phyloP scores from a whole-genome alignment of 2,329 filamentous ascomycete species.

The Exophiala sp. region DNA sequence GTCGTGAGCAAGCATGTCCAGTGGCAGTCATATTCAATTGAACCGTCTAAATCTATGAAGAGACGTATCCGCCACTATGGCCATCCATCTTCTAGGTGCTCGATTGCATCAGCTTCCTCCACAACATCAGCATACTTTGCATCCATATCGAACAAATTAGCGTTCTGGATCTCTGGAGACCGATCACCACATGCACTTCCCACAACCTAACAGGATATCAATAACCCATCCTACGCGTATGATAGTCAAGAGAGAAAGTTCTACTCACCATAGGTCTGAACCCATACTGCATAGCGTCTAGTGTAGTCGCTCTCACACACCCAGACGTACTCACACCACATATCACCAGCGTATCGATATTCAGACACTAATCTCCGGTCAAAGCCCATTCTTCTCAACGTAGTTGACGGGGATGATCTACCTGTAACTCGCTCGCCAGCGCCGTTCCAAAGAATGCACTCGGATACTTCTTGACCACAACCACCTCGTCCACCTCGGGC shows the following conservation, averaged over 20 bases:
- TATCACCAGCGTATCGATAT: slow-evolving; percentile 34
- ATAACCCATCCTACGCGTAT: background rate
- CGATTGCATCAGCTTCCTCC: slow-evolving; percentile 40
- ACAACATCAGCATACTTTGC: slow-evolving; percentile 49
- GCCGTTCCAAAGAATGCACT: slow-evolving; percentile 48
- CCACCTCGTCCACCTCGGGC: slow-evolving; percentile 35
- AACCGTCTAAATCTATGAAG: too few relatives aligned
- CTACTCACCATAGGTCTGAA: slow-evolving; percentile 40
- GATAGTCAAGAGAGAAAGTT: background rate
- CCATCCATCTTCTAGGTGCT: slow-evolving; percentile 40
- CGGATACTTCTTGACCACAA: slow-evolving; percentile 45
- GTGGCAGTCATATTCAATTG: too few relatives aligned
- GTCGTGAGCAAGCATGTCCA: too few relatives aligned
- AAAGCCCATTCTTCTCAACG: too few relatives aligned
- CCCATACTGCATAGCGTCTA: slow-evolving; percentile 46
- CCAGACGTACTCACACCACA: slow-evolving; percentile 49
- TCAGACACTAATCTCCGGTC: too few relatives aligned
- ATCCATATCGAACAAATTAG: slow-evolving; percentile 46
- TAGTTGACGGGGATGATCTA: slow-evolving; percentile 26
- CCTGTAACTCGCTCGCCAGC: slow-evolving; percentile 39
- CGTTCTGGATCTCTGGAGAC: slow-evolving; percentile 43
- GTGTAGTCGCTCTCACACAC: slow-evolving; percentile 44
- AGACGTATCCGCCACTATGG: background rate
- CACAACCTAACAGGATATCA: slow-evolving; percentile 33
- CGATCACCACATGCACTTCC: slow-evolving; percentile 47